Percentiles rank a stretch among this genome's conserved stretches.
phyloP scores from a whole-genome alignment of 1,284 basidiomycete genomes.

The Malassezia psittaci region DNA sequence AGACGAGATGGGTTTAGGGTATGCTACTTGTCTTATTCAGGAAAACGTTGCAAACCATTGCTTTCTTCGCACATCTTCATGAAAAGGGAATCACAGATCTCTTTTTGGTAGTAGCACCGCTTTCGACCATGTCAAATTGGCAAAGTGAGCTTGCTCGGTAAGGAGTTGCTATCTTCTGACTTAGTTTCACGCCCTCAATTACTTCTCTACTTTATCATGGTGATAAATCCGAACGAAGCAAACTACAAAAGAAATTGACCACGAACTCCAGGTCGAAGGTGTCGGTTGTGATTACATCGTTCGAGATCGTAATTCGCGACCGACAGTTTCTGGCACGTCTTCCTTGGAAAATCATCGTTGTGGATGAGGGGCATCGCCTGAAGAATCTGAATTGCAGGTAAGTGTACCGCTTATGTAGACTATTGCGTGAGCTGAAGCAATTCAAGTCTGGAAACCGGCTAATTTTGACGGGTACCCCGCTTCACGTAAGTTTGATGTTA shows the following conservation, averaged over 20 bases:
- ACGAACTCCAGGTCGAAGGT: background rate
- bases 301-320: slow-evolving; percentile 70
- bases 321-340: slow-evolving; percentile 25
- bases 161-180: slow-evolving; percentile 46
- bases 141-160: slow-evolving; percentile 73
- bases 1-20: slow-evolving; percentile 80
- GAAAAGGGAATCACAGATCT: slow-evolving; percentile 65
- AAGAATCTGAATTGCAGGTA: slow-evolving; percentile 78
- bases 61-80: slow-evolving; percentile 79
- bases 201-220: slow-evolving; percentile 85
- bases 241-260: slow-evolving; percentile 53
- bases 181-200: slow-evolving; percentile 59
- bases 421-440: slow-evolving; percentile 82
- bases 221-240: slow-evolving; percentile 62
- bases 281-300: slow-evolving; percentile 69
- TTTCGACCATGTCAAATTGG: slow-evolving; percentile 90
- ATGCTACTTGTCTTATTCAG: background rate
- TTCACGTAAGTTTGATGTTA: slow-evolving; percentile 54
- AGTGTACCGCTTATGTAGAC: slow-evolving; percentile 22
- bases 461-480: slow-evolving; percentile 83
- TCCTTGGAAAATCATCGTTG: slow-evolving; percentile 69
- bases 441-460: slow-evolving; percentile 75
- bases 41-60: slow-evolving; percentile 82
- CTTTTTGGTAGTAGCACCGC: slow-evolving; percentile 79
- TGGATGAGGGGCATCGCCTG: slow-evolving; percentile 86